Evolutionary conservation across 1,284 basidiomycete species (phyloP), one percentile per base, ranked within the genome.

Genomic region (Trichosporon sp.): DNA sequence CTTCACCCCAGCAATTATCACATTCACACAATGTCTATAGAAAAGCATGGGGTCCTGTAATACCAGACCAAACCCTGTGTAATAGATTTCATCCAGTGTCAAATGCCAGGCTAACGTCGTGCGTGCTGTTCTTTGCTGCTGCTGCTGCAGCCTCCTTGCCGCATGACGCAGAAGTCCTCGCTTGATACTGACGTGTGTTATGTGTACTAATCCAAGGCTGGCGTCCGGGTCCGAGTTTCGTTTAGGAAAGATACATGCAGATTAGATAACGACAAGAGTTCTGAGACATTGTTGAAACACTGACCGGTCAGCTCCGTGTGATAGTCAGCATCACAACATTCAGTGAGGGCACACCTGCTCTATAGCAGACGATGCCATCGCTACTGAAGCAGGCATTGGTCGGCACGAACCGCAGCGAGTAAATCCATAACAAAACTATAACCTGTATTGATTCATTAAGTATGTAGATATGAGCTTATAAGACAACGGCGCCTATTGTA

Each of bases 81-180:
- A n/a, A 23, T 46, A 46, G 37, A 32, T 36, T 33, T 33, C 37
- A 40, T 59, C 49, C 40, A 29, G 49, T 54, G 27, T 54, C 49
- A 54, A 54, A 59, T 59, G 58, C 58, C 58, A 44, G 58, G 58
- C 58, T 46, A 61, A 61, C 60, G 60, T 61, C 54, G 37, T 56
- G 60, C 60, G 60, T 61, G 60, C 36, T 27, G 31, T 16, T 31
- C 19, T 13, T 27, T 29, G 49, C 49, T 54, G 49, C 49, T 14
- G 27, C 49, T 16, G 49, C 10, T 31, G 49, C 49, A 54, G 49
- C 49, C 4, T 3, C 49, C 19, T 54, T 13, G 10, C 23, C 49
- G 49, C 49, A 54, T 54, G 49, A 54, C 49, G 25, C 16, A 54
- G 40, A 37, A 44, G 46, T 52, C 49, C 16, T 29, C 27, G 49